phyloP scores from a whole-genome alignment of 2,329 filamentous ascomycete genomes.

The Hypoxylon rubiginosum region DNA sequence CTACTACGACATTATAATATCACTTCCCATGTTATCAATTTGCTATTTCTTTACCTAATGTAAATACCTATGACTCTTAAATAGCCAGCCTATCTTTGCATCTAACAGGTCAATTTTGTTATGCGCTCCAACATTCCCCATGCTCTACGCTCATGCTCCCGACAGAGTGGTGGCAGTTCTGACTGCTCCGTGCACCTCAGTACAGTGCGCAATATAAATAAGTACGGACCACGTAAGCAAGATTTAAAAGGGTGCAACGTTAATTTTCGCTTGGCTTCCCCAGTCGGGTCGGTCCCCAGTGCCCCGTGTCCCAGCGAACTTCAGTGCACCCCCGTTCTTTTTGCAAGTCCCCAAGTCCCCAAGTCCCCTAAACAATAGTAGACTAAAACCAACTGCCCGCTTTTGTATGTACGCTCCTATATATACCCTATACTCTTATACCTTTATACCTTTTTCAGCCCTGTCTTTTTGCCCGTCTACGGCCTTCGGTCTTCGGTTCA shows the following conservation, averaged over 20 bases:
- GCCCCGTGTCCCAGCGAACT: constrained; percentile 3
- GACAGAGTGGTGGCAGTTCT: too few species aligned
- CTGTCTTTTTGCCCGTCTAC: background rate
- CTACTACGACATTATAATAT: background rate
- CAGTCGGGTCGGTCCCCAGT: constrained; percentile 20
- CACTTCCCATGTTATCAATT: background rate
- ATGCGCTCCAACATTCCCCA: too few species aligned
- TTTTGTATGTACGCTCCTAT: constrained; percentile 8
- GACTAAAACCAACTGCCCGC: constrained; percentile 20
- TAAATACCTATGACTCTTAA: background rate
- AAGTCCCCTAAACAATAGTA: too few species aligned
- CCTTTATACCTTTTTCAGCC: background rate
- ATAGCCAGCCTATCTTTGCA: too few species aligned
- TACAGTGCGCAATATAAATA: background rate
- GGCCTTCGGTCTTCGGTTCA: background rate
- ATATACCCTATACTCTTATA: constrained; percentile 1
- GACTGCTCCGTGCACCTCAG: background rate
- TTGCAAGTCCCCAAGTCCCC: too few species aligned
- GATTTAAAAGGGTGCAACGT: constrained; percentile 9
- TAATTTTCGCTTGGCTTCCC: constrained; percentile 25
- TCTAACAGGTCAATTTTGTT: too few species aligned
- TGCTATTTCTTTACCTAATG: constrained; percentile 18
- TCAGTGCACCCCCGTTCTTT: too few species aligned
- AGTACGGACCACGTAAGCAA: background rate
- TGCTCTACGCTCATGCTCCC: too few species aligned